Evolutionary conservation across 2,329 filamentous ascomycete species (phyloP).

Genomic region (Trichoderma arundinaceum): DNA sequence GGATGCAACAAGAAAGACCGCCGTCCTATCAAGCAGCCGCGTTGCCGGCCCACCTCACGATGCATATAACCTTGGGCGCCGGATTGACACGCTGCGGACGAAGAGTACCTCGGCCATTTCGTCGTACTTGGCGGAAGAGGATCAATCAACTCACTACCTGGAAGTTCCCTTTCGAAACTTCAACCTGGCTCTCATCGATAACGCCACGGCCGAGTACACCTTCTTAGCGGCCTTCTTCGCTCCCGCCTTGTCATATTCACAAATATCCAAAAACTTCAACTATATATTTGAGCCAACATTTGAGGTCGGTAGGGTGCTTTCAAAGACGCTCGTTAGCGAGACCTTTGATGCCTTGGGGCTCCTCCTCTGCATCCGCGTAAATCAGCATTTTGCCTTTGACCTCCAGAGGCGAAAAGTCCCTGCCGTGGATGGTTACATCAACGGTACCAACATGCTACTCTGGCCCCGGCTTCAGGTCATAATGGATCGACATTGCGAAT

Average conservation of each 20-base stretch:
- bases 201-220: conserved; percentile 91
- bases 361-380: conserved; percentile 88
- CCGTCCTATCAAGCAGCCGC: conserved; percentile 56
- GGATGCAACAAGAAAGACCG: conserved; percentile 68
- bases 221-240: conserved; percentile 92
- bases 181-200: conserved; percentile 92
- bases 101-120: conserved; percentile 77
- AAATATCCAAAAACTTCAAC: conserved; percentile 81
- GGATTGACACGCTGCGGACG: conserved; percentile 80
- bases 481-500: conserved; percentile 92
- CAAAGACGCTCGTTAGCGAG: conserved; percentile 75
- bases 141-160: conserved; percentile 82
- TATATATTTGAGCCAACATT: conserved; percentile 92
- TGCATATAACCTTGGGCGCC: conserved; percentile 84
- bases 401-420: conserved; percentile 90
- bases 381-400: conserved; percentile 93
- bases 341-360: conserved; percentile 86
- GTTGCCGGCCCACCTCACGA: conserved; percentile 71
- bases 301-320: conserved; percentile 76
- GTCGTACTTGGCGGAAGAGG: conserved; percentile 90
- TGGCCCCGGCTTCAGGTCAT: conserved; percentile 95
- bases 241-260: conserved; percentile 73
- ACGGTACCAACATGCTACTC: conserved; percentile 91
- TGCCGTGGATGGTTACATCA: conserved; percentile 87
- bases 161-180: conserved; percentile 93